A percentile compares a stretch with the other conserved stretches of the same genome.
These are phyloP conservation scores for Fusarium mangiferae DNA, from an alignment of 2,329 filamentous ascomycete genomes.

Conservation along the genomic window DNA sequence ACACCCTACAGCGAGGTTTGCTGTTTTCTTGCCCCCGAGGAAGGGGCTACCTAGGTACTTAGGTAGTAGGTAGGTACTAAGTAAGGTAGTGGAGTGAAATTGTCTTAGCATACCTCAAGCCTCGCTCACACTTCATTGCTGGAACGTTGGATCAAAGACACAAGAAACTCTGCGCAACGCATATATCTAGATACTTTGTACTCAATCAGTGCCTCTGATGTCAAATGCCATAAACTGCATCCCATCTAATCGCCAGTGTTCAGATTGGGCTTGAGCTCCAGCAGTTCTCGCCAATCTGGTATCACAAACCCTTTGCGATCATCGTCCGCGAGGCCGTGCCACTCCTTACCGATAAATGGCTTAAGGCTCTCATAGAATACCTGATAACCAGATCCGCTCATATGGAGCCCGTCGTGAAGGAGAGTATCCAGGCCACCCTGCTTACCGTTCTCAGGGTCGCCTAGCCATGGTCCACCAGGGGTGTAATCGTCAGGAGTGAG, in stretches of 20 bases:
- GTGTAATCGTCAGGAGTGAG: constrained; percentile 68
- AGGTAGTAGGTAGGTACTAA: no score
- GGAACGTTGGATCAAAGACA: background rate
- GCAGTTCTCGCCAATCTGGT: constrained; percentile 59
- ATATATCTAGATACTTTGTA: background rate
- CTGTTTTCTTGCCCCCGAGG: no score
- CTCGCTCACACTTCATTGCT: background rate
- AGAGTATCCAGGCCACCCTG: constrained; percentile 62
- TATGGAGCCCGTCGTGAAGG: constrained; percentile 68
- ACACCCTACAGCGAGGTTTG: no score
- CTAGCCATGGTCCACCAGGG: constrained; percentile 58
- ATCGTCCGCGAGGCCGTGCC: constrained; percentile 49
- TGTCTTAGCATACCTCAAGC: constrained; percentile 7
- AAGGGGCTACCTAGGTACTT: no score
- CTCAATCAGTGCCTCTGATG: background rate
- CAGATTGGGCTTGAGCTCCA: constrained; percentile 17
- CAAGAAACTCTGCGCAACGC: background rate
- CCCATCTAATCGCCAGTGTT: constrained; percentile 21
- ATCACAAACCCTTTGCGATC: constrained; percentile 55
- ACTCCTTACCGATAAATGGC: constrained; percentile 60
- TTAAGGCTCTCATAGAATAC: constrained; percentile 61
- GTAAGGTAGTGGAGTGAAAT: constrained; percentile 18
- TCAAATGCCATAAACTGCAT: background rate
- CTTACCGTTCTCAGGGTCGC: constrained; percentile 61
- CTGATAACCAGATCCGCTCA: constrained; percentile 64